Evolutionary conservation across 164 flowering plant genomes (phyloP), one percentile per base, ranked within the genome.

Genomic region (Piper betle): DNA sequence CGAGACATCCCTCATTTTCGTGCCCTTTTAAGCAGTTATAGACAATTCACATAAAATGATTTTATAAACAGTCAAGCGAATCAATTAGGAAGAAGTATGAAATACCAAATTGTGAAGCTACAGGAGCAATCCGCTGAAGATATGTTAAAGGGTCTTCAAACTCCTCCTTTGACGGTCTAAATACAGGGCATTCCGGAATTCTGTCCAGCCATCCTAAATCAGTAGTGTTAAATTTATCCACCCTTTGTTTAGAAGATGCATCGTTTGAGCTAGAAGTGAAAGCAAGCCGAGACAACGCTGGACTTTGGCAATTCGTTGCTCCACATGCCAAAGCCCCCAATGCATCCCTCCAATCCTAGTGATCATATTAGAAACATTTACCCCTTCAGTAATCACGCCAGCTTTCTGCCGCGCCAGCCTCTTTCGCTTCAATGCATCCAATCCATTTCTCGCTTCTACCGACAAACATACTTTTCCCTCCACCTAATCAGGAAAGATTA

Each of bases 121-220:
- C 90, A 50, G 99, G 96, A 64, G 91, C 90, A 73, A 94, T 91
- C 80, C 78, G 84, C 66, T 84, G 96, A 73, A 94, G 66, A 81
- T 85, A 94, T 58, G 81, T 75, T 66, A 94, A 71, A 65, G 97
- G 97, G 70, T 94, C 97, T 66, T 88, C 86, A 83, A 94, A 94
- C 68, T 94, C 97, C 63, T 88, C 96, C 70, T 86, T 84, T 19
- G 89, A 79, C 55, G 99, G 99, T 68, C 53, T 25, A 62, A 78
- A 94, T 6, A 88, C 82, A 62, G 99, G 97, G 65, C 97, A 94
- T 33, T 86, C 95, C 25, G 84, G 87, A 76, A 91, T 81, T 71
- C 77, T 79, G 43, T 83, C 83, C 62, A 73, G 84, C 99, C 97
- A 91, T 37, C 78, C 89, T 18, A 84, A 60, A 78, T 87, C 81